Evolutionary conservation across 2,329 filamentous ascomycete genomes (phyloP).

Genomic region (Aspergillus piperis): DNA sequence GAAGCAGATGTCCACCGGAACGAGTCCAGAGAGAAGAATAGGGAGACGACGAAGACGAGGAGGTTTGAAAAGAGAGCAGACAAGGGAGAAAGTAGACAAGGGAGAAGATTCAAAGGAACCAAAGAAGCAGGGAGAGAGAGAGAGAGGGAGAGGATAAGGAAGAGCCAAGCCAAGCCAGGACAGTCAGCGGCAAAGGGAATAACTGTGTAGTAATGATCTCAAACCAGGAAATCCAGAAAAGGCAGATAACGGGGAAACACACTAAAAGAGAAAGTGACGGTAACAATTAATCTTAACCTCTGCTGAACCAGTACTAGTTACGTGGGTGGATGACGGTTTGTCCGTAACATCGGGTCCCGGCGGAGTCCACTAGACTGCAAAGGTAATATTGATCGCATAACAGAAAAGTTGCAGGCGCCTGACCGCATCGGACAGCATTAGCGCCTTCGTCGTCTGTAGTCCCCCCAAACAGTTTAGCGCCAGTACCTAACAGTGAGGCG

Average conservation of each 20-base stretch:
- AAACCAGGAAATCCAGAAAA: constrained; percentile 5
- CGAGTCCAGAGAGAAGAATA: not conserved
- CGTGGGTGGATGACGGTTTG: constrained; percentile 8
- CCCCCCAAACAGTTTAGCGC: not conserved
- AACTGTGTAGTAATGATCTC: constrained; percentile 11
- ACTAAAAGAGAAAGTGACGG: constrained; percentile 9
- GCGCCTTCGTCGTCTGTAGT: not conserved
- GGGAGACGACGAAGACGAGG: not conserved
- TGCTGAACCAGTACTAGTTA: not conserved
- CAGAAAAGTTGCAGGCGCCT: not conserved
- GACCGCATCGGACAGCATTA: not conserved
- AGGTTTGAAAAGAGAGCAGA: not conserved
- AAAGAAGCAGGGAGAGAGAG: not conserved
- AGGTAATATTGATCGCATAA: constrained; percentile 4
- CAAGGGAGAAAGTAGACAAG: not conserved
- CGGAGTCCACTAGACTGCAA: constrained; percentile 2
- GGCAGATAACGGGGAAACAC: constrained; percentile 1
- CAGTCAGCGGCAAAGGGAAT: constrained; percentile 1
- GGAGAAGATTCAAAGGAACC: not conserved
- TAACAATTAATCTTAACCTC: not conserved
- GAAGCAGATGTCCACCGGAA: not conserved
- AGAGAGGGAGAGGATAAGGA: not conserved
- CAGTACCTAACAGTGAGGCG: constrained; percentile 9
- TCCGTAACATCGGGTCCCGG: constrained; percentile 9
- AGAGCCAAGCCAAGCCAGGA: constrained; percentile 3